Evolutionary conservation across 2,329 filamentous ascomycete genomes (phyloP), one percentile per base, ranked within the genome.

Genomic region (Cercospora berteroae): DNA sequence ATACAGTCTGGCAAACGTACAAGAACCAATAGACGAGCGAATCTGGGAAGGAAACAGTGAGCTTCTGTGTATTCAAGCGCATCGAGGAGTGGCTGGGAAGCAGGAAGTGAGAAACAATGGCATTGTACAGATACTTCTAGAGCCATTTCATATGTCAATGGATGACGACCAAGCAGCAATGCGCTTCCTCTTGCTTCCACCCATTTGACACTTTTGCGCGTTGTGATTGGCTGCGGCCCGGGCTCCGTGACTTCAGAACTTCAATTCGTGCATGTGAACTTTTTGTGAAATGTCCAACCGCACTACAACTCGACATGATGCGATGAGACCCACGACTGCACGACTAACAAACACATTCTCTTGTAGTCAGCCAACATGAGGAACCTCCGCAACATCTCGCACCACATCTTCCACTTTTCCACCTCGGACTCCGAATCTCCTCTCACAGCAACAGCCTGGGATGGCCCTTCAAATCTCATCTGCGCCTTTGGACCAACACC

Each of bases 391-490:
- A 93, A 89, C 78, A 88, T 93, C 75, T 88, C 86, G 77, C 89
- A 91, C 78, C 85, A 86, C 73, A 83, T 87, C 77, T 89, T 89
- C 81, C 85, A 82, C 73, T 83, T 88, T 70, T 79, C 76, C 64
- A 81, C 89, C 66, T 84, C 86, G 70, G 55, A 58, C 55, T 58
- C 55, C 55, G 55, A 58, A 20, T 58, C 55, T 9, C 55, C 55
- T 23, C 83, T 95, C 75, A 90, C 92, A 63, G 90, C 93, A 31
- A 88, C 89, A 65, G 90, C 93, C 75, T 98, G 94, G 94, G 93
- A 98, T 81, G 86, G 88, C 68, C 88, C 87, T 71, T 27, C 52
- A 25, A 90, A 95, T 79, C 80, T 95, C 63, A 85, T 99, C 74
- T 94, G 90, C 81, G 89, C 92, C 63, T 90, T 94, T 83, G 94